Conservation (phyloP, 306 rosid genomes). For the Myrica gale region DNA sequence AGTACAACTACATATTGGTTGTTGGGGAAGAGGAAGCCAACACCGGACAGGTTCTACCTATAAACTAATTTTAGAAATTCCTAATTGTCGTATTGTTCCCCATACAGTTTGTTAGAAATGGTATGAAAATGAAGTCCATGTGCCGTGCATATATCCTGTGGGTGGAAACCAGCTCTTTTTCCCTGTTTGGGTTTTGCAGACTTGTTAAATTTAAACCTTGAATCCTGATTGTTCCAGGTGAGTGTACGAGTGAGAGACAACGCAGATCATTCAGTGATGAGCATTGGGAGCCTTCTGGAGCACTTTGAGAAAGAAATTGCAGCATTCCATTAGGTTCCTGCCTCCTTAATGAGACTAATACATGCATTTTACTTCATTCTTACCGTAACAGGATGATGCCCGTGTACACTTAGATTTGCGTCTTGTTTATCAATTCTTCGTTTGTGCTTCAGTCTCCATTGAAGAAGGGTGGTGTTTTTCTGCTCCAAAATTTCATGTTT, state of each 20-base stretch:
- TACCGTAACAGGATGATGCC: conserved; percentile 13
- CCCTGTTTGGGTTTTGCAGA: not conserved
- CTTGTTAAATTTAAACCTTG: conserved; percentile 19
- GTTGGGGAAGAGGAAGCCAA: conserved; percentile 93
- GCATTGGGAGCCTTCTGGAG: conserved; percentile 56
- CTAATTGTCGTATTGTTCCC: not conserved
- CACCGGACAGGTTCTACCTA: conserved; percentile 70
- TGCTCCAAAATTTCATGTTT: not conserved
- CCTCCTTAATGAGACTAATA: conserved; percentile 1
- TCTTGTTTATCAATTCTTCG: not conserved
- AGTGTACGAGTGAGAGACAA: conserved; percentile 83
- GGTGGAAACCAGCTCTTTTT: not conserved
- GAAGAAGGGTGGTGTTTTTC: not conserved
- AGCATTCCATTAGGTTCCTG: conserved; percentile 50
- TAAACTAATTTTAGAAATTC: not conserved
- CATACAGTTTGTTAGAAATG: not conserved
- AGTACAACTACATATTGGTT: conserved; percentile 80
- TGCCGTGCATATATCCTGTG: not conserved
- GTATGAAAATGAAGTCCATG: not conserved
- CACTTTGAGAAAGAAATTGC: conserved; percentile 62
- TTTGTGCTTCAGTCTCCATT: not conserved
- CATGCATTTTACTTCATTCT: not conserved
- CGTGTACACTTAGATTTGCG: not conserved
- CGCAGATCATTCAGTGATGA: conserved; percentile 60
- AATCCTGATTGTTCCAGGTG: conserved; percentile 57